Base-by-base conservation (phyloP, 768 basidiomycete genomes). In the Cantharellus anzutake region DNA sequence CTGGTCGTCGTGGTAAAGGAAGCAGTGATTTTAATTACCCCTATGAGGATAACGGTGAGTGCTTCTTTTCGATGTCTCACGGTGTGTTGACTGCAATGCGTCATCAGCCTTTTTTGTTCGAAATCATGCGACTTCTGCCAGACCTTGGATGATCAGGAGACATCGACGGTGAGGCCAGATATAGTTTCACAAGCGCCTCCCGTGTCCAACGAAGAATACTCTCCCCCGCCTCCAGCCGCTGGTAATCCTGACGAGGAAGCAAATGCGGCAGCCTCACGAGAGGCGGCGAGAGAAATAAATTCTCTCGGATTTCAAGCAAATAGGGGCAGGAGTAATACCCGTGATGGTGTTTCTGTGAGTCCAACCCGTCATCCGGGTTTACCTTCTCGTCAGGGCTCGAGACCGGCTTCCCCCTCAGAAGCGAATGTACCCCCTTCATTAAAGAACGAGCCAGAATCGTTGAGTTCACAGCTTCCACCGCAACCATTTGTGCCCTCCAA, bases 191-290 rank as follows among this genome's bases (percentile, higher is more conserved):
- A 55, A 11, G 11, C 52, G 52, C 52, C 35, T 55, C 52, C 14
- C 11, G 14, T 14, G 52, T 11, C 11, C 7, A 11, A 11, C 52
- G 11, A 48, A 11, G 11, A 48, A 48, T 11, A 48, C 44, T 29
- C 44, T 48, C 44, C 29, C 44, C 44, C 29, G 44, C 44, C 11
- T 11, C 44, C 11, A 11, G 29, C 52, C 11, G 52, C 11, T 11
- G 34, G 38, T 11, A 55, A 38, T 20, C 14, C 11, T 11, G 34
- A 14, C 11, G 52, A 11, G 11, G 61, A 59, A 29, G 61, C 61
- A 4, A 62, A 62, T 40, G 61, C 60, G 4, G 61, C 61, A 34
- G 61, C 61, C 3, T 59, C 61, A 16, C 48, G 62, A 3, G 61
- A 62, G 35, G 52, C 60, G 4, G 60, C 35, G 5, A n/a, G 52